Base-by-base conservation (phyloP, 2,329 filamentous ascomycete species). In the Pseudophaeomoniella oleicola region DNA sequence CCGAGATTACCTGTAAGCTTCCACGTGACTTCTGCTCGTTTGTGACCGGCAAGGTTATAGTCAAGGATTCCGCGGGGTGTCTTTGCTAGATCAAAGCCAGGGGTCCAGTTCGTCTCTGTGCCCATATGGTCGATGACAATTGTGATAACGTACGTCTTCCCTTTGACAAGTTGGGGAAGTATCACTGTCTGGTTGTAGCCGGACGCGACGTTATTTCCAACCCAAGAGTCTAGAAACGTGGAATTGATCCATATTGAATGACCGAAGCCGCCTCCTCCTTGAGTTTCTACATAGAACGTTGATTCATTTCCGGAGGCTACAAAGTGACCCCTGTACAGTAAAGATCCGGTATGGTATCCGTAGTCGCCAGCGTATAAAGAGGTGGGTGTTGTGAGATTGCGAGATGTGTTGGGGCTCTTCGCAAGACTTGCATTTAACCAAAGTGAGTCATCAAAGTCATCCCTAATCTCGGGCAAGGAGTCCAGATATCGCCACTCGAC, bases 41-140 rank as follows among this genome's bases (percentile, higher is more conserved):
- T 51, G 9, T 51, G 47, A 34, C 63, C 58, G 15, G 59, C 54
- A 9, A 69, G 51, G 14, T 47, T 37, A 32, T 61, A 62, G 36
- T 58, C 53, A 4, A 75, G 52, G 37, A 76, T 66, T 14, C 72
- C 72, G 14, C 71, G 66, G 0, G 72, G 72, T 15, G 62, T 58
- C 62, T 81, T 81, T 65, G 78, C 79, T 5, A 58, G 51, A 16
- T 79, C 74, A 2, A 51, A 47, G 1, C 75, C 76, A 1, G 76
- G 68, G 2, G 59, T 59, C n/a, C n/a, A n/a, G 53, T 80, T 74
- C 45, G 80, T 72, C 40, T 84, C 70, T 1, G 83, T 61, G 0
- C 81, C 81, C 59, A 77, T 82, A 53, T 78, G 78, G 53, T 87
- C 82, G 11, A 87, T 61, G 0, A 85, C 55, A 1, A 86, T 61